Conservation (phyloP, 2,329 filamentous ascomycete genomes). For the Fusarium dlaminii region DNA sequence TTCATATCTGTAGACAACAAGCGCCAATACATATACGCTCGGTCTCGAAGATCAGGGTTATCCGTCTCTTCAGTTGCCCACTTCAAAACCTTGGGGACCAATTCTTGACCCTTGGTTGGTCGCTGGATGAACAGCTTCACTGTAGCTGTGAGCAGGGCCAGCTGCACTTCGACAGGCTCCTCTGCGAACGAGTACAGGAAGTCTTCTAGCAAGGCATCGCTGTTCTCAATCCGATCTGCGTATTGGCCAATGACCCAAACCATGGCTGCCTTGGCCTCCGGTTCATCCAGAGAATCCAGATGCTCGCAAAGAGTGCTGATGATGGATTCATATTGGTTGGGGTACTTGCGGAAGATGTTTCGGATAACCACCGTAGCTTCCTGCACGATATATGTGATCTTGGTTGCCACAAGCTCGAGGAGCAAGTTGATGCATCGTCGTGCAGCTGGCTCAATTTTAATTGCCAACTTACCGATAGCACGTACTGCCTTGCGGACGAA, state of each 20-base stretch:
- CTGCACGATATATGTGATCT: slow-evolving; percentile 98
- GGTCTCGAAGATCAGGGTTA: slow-evolving; percentile 93
- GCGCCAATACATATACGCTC: slow-evolving; percentile 99
- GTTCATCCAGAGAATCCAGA: slow-evolving; percentile 94
- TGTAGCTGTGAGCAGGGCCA: slow-evolving; percentile 92
- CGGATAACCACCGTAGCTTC: slow-evolving; percentile 98
- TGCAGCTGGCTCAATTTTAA: slow-evolving; percentile 97
- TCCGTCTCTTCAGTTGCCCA: slow-evolving; percentile 99
- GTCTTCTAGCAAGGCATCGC: slow-evolving; percentile 91
- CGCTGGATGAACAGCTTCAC: slow-evolving; percentile 98
- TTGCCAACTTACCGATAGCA: slow-evolving; percentile 96
- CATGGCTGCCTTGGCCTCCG: slow-evolving; percentile 97
- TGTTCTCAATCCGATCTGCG: slow-evolving; percentile 96
- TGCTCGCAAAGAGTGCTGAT: slow-evolving; percentile 96
- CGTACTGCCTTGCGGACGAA: slow-evolving; percentile 98
- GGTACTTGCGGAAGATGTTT: slow-evolving; percentile 99
- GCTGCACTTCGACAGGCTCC: slow-evolving; percentile 93
- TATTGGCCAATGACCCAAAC: slow-evolving; percentile 99
- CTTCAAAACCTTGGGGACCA: slow-evolving; percentile 94
- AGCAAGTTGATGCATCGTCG: slow-evolving; percentile 91
- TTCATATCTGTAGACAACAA: slow-evolving; percentile 91
- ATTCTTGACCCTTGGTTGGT: slow-evolving; percentile 90
- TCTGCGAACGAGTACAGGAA: slow-evolving; percentile 94
- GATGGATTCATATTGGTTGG: slow-evolving; percentile 98
- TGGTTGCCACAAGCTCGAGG: slow-evolving; percentile 94